Percentiles rank a stretch among this genome's conserved stretches.
These are phyloP conservation scores for Coelastrella sp. DNA, from an alignment of 139 green algal species.

Conservation along the genomic window DNA sequence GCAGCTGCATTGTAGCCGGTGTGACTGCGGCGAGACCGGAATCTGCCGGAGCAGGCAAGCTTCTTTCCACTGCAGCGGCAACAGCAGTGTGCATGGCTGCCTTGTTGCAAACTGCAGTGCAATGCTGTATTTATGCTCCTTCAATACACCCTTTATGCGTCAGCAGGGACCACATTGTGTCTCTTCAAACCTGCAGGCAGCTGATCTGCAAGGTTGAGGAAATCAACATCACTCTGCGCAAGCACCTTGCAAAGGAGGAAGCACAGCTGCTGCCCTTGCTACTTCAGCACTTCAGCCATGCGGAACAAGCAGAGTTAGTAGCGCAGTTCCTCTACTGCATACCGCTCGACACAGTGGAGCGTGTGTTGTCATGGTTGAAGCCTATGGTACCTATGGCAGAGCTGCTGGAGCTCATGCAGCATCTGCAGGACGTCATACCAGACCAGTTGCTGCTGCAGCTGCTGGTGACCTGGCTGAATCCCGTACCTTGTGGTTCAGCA, in stretches of 20 bases:
- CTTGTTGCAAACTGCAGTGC: too few species aligned
- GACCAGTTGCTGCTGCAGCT: constrained; percentile 86
- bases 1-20: neutral
- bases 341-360: constrained; percentile 85
- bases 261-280: constrained; percentile 97
- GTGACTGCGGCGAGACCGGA: too few species aligned
- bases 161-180: too few species aligned
- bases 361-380: constrained; percentile 86
- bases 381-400: constrained; percentile 71
- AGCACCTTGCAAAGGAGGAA: constrained; percentile 97
- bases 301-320: constrained; percentile 91
- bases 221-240: constrained; percentile 90
- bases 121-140: too few species aligned
- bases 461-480: constrained; percentile 83
- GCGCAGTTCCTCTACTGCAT: constrained; percentile 98
- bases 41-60: too few species aligned
- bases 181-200: constrained; percentile 47
- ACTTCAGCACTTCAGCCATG: constrained; percentile 84
- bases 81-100: too few species aligned
- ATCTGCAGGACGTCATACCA: constrained; percentile 76
- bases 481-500: constrained; percentile 2
- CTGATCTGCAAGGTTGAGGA: constrained; percentile 82
- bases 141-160: too few species aligned
- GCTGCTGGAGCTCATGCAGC: constrained; percentile 62
- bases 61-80: too few species aligned